Evolutionary conservation across 148 eudicot genomes (phyloP).

Genomic region (Dysphania ambrosioides): DNA sequence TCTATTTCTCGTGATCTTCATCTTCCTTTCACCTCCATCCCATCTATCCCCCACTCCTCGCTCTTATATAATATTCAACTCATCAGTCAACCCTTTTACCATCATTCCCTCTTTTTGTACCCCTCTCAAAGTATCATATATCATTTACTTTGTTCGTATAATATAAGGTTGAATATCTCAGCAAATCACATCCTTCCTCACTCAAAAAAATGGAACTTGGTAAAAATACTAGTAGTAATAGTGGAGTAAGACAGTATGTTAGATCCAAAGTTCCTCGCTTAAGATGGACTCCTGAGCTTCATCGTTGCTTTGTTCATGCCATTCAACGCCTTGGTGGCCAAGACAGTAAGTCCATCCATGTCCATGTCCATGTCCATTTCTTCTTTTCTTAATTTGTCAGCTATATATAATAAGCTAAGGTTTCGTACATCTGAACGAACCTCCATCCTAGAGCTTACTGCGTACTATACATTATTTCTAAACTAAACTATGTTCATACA

Average conservation of each 20-base stretch:
- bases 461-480: no score
- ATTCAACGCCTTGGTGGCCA: slow-evolving; percentile 86
- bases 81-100: slow-evolving; percentile 20
- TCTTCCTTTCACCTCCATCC: not conserved
- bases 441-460: no score
- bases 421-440: slow-evolving; percentile 12
- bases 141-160: not conserved
- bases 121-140: no score
- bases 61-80: not conserved
- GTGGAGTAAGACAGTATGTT: slow-evolving; percentile 71
- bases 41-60: no score
- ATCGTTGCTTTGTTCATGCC: slow-evolving; percentile 73
- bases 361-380: no score
- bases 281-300: slow-evolving; percentile 97
- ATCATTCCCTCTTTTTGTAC: no score
- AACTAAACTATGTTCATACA: no score
- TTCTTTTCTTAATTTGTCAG: no score
- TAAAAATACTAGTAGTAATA: slow-evolving; percentile 18
- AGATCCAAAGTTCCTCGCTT: slow-evolving; percentile 94
- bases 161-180: no score
- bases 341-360: slow-evolving; percentile 53
- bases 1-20: slow-evolving; percentile 13
- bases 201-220: slow-evolving; percentile 30
- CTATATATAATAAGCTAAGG: no score
- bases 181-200: no score